Percentiles rank a stretch among this genome's conserved stretches.
Evolutionary conservation across 176 grass and related monocot genomes (phyloP).

Genomic region (Bolboschoenus planiculmis): DNA sequence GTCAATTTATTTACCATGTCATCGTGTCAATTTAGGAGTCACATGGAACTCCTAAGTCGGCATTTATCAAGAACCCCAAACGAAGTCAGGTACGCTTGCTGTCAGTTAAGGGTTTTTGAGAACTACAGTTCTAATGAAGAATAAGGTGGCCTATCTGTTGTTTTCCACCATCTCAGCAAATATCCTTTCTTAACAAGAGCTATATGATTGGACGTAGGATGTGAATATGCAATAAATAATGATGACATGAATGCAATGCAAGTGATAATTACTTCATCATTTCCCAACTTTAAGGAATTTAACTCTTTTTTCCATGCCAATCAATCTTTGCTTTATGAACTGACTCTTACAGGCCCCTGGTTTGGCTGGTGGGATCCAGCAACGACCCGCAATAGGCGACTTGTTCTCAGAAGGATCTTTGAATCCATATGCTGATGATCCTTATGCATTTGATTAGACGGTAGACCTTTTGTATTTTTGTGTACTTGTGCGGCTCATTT

Average conservation of each 20-base stretch:
- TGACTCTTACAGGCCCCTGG: conserved; percentile 17
- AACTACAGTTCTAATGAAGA: not conserved
- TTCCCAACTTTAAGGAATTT: not conserved
- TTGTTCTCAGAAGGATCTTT: conserved; percentile 93
- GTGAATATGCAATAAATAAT: not conserved
- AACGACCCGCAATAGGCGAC: conserved; percentile 67
- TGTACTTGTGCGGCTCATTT: not conserved
- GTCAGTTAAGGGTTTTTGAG: not conserved
- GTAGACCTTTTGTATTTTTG: conserved; percentile 29
- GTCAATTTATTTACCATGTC: conserved; percentile 24
- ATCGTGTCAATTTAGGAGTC: conserved; percentile 37
- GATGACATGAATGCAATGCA: not conserved
- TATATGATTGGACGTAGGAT: not conserved
- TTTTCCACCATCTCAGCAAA: not conserved
- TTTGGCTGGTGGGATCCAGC: conserved; percentile 43
- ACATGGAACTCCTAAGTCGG: conserved; percentile 41
- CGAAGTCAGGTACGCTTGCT: conserved; percentile 49
- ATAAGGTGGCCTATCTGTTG: not conserved
- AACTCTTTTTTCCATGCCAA: not conserved
- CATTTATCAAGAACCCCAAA: conserved; percentile 38
- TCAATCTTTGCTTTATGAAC: not conserved
- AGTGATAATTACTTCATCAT: not conserved
- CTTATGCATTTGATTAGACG: conserved; percentile 92
- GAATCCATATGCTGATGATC: conserved; percentile 92
- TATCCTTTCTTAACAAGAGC: not conserved